phyloP scores from a whole-genome alignment of 164 flowering plant genomes.

The Dillenia turbinata region DNA sequence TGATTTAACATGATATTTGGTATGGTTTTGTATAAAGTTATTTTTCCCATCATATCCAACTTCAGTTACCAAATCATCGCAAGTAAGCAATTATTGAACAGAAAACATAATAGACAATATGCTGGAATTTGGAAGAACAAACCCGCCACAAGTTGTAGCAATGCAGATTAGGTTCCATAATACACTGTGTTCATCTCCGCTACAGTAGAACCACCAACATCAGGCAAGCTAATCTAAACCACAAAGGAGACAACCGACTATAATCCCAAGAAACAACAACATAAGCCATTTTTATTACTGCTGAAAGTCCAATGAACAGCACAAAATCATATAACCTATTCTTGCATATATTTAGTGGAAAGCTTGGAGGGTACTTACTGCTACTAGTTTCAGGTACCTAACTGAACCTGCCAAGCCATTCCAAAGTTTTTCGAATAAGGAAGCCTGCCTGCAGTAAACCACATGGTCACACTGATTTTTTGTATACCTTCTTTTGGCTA shows the following conservation, averaged over 20 bases:
- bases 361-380: conserved; percentile 41
- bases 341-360: neutral
- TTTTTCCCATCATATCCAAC: no score
- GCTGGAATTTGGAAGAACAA: neutral
- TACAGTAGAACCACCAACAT: conserved; percentile 46
- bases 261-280: neutral
- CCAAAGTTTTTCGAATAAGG: conserved; percentile 50
- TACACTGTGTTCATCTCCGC: conserved; percentile 49
- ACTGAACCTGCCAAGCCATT: conserved; percentile 47
- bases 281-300: neutral
- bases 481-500: no score
- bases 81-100: neutral
- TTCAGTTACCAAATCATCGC: conserved; percentile 15
- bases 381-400: conserved; percentile 49
- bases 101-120: conserved; percentile 1
- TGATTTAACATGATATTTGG: no score
- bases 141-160: conserved; percentile 92
- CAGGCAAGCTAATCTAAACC: conserved; percentile 77
- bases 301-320: no score
- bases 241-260: neutral
- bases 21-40: no score
- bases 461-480: neutral
- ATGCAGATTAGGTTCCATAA: conserved; percentile 50
- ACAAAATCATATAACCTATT: no score
- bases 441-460: conserved; percentile 35